Conservation (phyloP, 2,329 filamentous ascomycete genomes). For the Fusarium decemcellulare region DNA sequence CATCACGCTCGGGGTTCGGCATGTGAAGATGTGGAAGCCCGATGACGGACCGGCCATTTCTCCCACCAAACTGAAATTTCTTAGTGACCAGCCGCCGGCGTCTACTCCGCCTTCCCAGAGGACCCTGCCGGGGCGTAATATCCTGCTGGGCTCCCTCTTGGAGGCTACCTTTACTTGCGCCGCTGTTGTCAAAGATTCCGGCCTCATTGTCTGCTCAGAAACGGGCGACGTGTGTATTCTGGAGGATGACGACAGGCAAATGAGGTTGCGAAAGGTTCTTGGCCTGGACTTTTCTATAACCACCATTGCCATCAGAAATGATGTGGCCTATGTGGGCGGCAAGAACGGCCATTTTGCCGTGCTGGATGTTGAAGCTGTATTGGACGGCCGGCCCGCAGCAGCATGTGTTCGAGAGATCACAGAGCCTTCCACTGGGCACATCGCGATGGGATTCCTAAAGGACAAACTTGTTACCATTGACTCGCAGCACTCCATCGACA, state of each 20-base stretch:
- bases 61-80: slow-evolving; percentile 74
- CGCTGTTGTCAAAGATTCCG: slow-evolving; percentile 76
- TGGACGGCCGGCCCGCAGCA: slow-evolving; percentile 54
- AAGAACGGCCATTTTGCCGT: slow-evolving; percentile 72
- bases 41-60: slow-evolving; percentile 75
- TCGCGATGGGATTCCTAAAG: slow-evolving; percentile 78
- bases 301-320: slow-evolving; percentile 74
- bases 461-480: slow-evolving; percentile 83
- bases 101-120: slow-evolving; percentile 60
- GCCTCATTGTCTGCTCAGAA: slow-evolving; percentile 88
- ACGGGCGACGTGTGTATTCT: slow-evolving; percentile 90
- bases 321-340: slow-evolving; percentile 77
- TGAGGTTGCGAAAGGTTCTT: slow-evolving; percentile 77
- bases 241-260: slow-evolving; percentile 80
- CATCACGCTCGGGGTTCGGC: slow-evolving; percentile 89
- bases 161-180: slow-evolving; percentile 90
- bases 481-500: slow-evolving; percentile 79
- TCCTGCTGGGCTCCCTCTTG: slow-evolving; percentile 83
- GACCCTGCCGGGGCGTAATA: slow-evolving; percentile 88
- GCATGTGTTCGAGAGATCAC: slow-evolving; percentile 57
- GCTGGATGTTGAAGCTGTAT: slow-evolving; percentile 64
- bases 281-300: slow-evolving; percentile 77
- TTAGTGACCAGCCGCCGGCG: slow-evolving; percentile 55
- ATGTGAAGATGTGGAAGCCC: slow-evolving; percentile 93
- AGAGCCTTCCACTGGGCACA: slow-evolving; percentile 62